Conservation (phyloP, 306 rosid species). For the Cyclanthera cordifolia region DNA sequence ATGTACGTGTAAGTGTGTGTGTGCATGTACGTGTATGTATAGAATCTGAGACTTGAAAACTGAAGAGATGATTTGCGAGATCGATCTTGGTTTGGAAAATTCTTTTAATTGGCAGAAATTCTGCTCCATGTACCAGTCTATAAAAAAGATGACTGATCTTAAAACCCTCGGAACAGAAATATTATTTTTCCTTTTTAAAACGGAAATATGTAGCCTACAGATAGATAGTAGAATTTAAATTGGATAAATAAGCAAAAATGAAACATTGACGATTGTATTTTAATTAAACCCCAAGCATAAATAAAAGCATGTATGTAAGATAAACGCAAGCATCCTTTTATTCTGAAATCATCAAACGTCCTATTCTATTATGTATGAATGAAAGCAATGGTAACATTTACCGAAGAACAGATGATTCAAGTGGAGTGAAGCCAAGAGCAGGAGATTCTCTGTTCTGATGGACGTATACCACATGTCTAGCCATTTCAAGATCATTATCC, state of each 20-base stretch:
- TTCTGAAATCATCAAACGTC: background rate
- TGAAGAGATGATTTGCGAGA: background rate
- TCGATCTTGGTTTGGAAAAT: background rate
- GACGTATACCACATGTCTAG: conserved; percentile 85
- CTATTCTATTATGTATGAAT: background rate
- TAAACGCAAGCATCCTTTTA: conserved; percentile 7
- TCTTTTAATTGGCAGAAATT: background rate
- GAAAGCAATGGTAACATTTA: conserved; percentile 21
- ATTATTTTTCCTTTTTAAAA: background rate
- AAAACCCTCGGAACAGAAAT: background rate
- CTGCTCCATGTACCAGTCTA: background rate
- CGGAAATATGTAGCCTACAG: background rate
- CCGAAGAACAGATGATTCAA: conserved; percentile 95
- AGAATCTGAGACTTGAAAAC: background rate
- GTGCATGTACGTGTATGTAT: too few species aligned
- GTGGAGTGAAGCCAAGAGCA: conserved; percentile 87
- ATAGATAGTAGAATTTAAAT: background rate
- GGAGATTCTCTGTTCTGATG: conserved; percentile 93
- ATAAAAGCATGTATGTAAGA: background rate
- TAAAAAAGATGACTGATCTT: background rate
- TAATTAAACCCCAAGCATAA: background rate
- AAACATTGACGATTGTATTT: background rate
- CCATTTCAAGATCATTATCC: conserved; percentile 98
- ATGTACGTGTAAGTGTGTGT: too few species aligned
- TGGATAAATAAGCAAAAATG: background rate